Base-by-base conservation (phyloP, 768 basidiomycete species). In the Mycena galericulata region DNA sequence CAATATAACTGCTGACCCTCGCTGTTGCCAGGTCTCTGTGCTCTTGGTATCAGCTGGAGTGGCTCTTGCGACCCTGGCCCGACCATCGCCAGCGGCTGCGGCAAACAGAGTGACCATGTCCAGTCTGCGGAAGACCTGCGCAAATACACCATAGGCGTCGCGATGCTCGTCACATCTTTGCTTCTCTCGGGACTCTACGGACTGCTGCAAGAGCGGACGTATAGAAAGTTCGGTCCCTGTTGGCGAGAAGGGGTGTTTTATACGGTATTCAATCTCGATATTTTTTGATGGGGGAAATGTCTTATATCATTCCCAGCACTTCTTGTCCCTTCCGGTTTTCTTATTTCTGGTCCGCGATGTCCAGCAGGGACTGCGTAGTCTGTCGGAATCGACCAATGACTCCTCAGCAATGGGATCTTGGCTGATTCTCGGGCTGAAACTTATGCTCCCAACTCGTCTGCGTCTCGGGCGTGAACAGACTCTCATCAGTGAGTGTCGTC, bases 161-260 rank as follows among this genome's bases (percentile, higher is more conserved):
- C 78, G 18, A 89, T 96, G 86, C 86, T 95, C 41, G 79, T 88
- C 15, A 68, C 85, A 4, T 92, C 93, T 0, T 81, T 94, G 45
- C 76, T 94, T 51, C 84, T 92, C 58, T 90, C 90, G 0, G 92
- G 89, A 0, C 77, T 88, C 7, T 84, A 93, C 46, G 95, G 95
- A 2, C 75, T 92, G 27, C 80, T 93, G 40, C 94, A 95, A 83
- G 93, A 95, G 75, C 82, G 82, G 60, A 94, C 93, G 10, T 96
- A 92, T 76, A 83, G 78, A 60, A 83, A 79, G 47, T 93, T 93
- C 71, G 94, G 94, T 0, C 90, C 90, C 0, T 88, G 86, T 70
- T 96, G 95, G 95, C 88, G 86, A 72, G 95, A 95, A 78, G 90
- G 90, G 4, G 84, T 95, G 3, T 95, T 96, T 75, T 96, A 95